A percentile compares a stretch with the other conserved stretches of the same genome.
Conservation (phyloP, 306 rosid genomes). For the Pachyrhizus erosus region DNA sequence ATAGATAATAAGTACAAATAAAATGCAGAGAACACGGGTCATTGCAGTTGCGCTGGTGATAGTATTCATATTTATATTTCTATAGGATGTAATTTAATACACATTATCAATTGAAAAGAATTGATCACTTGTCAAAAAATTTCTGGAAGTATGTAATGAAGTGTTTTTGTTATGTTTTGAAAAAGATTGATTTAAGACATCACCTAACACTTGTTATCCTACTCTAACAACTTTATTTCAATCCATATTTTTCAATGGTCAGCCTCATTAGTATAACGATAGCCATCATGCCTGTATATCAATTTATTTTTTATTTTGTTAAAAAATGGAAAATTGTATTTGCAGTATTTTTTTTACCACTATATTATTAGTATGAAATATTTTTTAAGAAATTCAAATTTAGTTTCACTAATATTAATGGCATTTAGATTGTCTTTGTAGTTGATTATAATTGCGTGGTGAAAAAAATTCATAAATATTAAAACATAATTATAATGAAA, state of each 20-base stretch:
- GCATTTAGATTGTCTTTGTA: neutral
- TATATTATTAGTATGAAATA: too few species aligned
- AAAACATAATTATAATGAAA: neutral
- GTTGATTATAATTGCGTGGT: neutral
- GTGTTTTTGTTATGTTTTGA: neutral
- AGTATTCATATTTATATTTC: constrained; percentile 5
- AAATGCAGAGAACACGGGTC: neutral
- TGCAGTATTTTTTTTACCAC: neutral
- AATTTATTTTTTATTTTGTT: neutral
- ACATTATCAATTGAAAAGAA: neutral
- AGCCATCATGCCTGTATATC: neutral
- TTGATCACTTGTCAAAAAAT: too few species aligned
- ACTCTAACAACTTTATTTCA: neutral
- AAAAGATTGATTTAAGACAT: constrained; percentile 20
- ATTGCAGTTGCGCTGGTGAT: neutral
- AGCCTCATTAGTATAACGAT: neutral
- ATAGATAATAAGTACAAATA: neutral
- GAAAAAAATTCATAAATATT: too few species aligned
- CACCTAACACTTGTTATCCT: neutral
- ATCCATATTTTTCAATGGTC: neutral
- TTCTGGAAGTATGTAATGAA: neutral
- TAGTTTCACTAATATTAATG: too few species aligned
- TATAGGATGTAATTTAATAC: neutral
- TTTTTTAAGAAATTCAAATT: too few species aligned
- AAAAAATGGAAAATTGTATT: neutral